phyloP scores from a whole-genome alignment of 176 grass and related monocot genomes.

The Oryza meyeriana region DNA sequence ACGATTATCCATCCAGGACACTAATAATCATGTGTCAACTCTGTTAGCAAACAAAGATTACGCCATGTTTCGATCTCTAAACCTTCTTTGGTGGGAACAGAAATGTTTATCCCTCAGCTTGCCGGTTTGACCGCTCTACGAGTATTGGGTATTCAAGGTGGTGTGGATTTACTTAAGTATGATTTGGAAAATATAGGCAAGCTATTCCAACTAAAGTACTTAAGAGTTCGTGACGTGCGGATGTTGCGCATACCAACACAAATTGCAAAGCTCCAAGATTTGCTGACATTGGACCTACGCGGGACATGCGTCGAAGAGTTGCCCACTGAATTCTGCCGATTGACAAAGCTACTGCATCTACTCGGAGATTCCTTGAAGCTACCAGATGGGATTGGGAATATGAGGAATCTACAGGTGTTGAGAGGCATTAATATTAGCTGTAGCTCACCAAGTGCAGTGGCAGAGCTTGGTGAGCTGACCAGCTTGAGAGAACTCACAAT shows the following conservation, averaged over 20 bases:
- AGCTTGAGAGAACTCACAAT: not conserved
- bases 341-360: not conserved
- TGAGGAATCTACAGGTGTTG: not conserved
- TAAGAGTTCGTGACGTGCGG: not conserved
- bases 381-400: not conserved
- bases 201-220: not conserved
- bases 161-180: not conserved
- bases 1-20: not conserved
- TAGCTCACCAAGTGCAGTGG: not conserved
- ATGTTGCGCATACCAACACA: not conserved
- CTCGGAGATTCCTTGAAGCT: not conserved
- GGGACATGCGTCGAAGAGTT: not conserved
- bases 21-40: not conserved
- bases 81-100: not conserved
- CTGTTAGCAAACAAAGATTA: not conserved
- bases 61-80: not conserved
- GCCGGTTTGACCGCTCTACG: not conserved
- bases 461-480: not conserved
- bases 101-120: not conserved
- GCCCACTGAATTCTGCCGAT: not conserved
- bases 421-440: not conserved
- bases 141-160: not conserved
- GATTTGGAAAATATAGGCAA: not conserved
- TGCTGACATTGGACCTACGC: not conserved
- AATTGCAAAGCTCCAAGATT: not conserved